Evolutionary conservation across 176 grass and related monocot species (phyloP).

Genomic region (Juncus effusus): DNA sequence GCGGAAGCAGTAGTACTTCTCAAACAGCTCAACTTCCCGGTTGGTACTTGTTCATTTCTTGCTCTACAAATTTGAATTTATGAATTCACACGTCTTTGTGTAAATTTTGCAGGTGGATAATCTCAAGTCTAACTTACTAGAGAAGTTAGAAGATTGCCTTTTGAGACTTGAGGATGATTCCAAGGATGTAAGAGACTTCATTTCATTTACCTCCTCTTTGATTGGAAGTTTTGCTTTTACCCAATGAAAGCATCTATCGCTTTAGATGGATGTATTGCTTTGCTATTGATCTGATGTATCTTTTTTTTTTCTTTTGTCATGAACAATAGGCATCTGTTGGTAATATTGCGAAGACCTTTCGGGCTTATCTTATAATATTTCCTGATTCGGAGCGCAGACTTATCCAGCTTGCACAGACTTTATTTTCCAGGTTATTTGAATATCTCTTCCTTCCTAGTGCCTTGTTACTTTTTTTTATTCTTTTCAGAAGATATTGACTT

Average conservation of each 20-base stretch:
- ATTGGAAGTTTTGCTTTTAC: background rate
- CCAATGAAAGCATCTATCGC: background rate
- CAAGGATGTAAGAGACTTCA: conserved; percentile 45
- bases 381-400: conserved; percentile 87
- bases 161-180: conserved; percentile 71
- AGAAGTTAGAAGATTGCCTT: conserved; percentile 85
- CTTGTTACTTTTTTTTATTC: background rate
- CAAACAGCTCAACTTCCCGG: conserved; percentile 91
- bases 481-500: background rate
- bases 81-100: background rate
- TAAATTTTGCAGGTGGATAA: conserved; percentile 70
- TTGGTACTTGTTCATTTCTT: conserved; percentile 46
- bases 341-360: conserved; percentile 86
- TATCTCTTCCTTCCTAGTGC: conserved; percentile 16
- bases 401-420: conserved; percentile 87
- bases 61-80: conserved; percentile 23
- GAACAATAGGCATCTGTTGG: conserved; percentile 61
- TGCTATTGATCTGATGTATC: too few species aligned
- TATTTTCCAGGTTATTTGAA: conserved; percentile 80
- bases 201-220: background rate
- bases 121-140: conserved; percentile 87
- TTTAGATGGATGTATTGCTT: too few species aligned
- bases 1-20: conserved; percentile 96
- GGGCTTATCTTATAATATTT: conserved; percentile 97
- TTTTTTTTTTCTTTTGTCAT: background rate